Evolutionary conservation across 106 monocot genomes (phyloP).

Genomic region (Gastrodia elata): DNA sequence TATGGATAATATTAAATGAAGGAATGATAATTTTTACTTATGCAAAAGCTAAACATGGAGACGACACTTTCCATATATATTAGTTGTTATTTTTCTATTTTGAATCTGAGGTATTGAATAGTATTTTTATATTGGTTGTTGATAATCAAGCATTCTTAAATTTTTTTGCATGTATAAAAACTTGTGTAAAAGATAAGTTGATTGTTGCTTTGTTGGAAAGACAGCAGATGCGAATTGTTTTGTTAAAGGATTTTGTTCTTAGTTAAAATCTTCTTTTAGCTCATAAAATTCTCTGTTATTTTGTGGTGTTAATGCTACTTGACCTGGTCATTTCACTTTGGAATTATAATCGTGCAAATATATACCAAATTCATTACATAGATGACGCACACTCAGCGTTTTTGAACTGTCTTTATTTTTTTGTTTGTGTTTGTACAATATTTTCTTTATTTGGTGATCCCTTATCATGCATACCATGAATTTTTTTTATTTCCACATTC

Average conservation of each 20-base stretch:
- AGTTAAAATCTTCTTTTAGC: neutral
- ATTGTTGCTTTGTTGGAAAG: neutral
- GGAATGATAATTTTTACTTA: no score
- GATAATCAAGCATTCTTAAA: neutral
- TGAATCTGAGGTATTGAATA: neutral
- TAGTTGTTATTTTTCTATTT: neutral
- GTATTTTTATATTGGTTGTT: neutral
- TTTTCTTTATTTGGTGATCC: neutral
- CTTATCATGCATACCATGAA: no score
- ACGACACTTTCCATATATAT: neutral
- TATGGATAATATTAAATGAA: neutral
- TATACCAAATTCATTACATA: neutral
- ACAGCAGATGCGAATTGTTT: neutral
- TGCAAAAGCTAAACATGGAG: neutral
- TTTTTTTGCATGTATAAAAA: neutral
- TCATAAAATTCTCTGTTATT: neutral
- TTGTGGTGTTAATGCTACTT: neutral
- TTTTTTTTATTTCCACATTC: no score
- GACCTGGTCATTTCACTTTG: neutral
- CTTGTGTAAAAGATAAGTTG: neutral
- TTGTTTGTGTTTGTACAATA: neutral
- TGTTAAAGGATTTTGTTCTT: neutral
- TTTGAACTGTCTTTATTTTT: neutral
- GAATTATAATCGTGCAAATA: neutral
- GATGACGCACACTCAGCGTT: neutral